Evolutionary conservation across 2,329 filamentous ascomycete genomes (phyloP).

Genomic region (Beauveria sp.): DNA sequence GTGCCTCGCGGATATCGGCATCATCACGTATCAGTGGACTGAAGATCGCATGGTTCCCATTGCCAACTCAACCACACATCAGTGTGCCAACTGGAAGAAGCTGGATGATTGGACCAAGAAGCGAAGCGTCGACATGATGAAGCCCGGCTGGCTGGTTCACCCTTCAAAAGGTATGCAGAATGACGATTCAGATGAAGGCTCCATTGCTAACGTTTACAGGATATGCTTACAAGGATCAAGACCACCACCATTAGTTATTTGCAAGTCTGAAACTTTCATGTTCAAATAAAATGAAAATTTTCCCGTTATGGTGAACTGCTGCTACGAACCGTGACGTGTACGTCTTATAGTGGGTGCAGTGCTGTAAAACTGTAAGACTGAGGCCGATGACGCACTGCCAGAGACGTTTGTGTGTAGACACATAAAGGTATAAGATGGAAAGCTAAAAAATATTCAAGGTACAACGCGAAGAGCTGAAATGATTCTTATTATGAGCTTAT

Average conservation of each 20-base stretch:
- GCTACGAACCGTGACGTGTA: too few relatives aligned
- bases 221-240: slow-evolving; percentile 3
- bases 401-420: too few relatives aligned
- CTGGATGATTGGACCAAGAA: slow-evolving; percentile 10
- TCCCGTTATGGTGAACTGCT: background rate
- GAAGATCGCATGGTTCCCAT: slow-evolving; percentile 4
- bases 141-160: slow-evolving; percentile 7
- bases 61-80: slow-evolving; percentile 12
- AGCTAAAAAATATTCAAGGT: too few relatives aligned
- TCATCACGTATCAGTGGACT: slow-evolving; percentile 12
- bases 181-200: background rate
- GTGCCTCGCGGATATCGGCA: slow-evolving; percentile 6
- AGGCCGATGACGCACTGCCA: too few relatives aligned
- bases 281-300: background rate
- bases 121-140: slow-evolving; percentile 10
- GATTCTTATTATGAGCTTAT: too few relatives aligned
- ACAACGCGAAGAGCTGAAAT: too few relatives aligned
- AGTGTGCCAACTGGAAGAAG: slow-evolving; percentile 12
- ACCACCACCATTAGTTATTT: slow-evolving; percentile 1
- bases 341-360: too few relatives aligned
- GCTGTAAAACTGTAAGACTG: too few relatives aligned
- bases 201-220: background rate
- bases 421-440: too few relatives aligned
- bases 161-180: background rate
- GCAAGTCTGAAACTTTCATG: background rate